Conservation (phyloP, 2,329 filamentous ascomycete species). For the Thermothelomyces thermophilus region DNA sequence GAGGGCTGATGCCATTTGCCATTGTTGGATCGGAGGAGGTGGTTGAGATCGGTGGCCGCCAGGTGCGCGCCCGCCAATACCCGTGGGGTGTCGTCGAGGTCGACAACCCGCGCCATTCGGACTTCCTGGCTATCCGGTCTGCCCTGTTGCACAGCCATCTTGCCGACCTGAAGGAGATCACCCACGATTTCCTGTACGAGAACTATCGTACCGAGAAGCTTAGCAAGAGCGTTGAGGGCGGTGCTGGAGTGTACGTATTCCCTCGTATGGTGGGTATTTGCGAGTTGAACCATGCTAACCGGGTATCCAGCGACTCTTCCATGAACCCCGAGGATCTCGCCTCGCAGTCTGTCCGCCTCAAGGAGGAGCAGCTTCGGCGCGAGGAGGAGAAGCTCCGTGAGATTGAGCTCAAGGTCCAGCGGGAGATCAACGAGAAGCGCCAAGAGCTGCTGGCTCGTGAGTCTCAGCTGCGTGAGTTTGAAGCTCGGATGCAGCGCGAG, state of each 20-base stretch:
- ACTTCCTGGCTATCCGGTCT: slow-evolving; percentile 95
- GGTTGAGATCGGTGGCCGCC: slow-evolving; percentile 86
- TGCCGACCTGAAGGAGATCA: slow-evolving; percentile 98
- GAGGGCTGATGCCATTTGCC: slow-evolving; percentile 96
- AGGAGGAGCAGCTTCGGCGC: slow-evolving; percentile 98
- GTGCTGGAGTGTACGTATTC: slow-evolving; percentile 73
- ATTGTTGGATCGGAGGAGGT: slow-evolving; percentile 97
- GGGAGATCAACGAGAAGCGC: slow-evolving; percentile 99
- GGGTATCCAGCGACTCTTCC: slow-evolving; percentile 59
- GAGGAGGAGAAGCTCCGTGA: slow-evolving; percentile 99
- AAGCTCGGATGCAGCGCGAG: slow-evolving; percentile 92
- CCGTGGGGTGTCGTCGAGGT: slow-evolving; percentile 99
- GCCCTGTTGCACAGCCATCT: slow-evolving; percentile 96
- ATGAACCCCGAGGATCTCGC: slow-evolving; percentile 98
- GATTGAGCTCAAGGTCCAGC: slow-evolving; percentile 98
- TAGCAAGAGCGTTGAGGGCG: slow-evolving; percentile 96
- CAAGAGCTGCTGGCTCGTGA: slow-evolving; percentile 96
- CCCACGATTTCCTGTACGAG: slow-evolving; percentile 98
- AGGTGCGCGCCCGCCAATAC: slow-evolving; percentile 92
- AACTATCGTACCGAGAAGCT: slow-evolving; percentile 99
- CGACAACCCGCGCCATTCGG: slow-evolving; percentile 96
- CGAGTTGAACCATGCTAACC: slow-evolving; percentile 27
- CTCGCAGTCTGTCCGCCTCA: slow-evolving; percentile 93
- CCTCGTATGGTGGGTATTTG: not conserved
- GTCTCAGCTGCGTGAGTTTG: slow-evolving; percentile 97